A percentile compares a stretch with the other conserved stretches of the same genome.
Evolutionary conservation across 1,284 basidiomycete species (phyloP).

Genomic region (Coniophora puteana): DNA sequence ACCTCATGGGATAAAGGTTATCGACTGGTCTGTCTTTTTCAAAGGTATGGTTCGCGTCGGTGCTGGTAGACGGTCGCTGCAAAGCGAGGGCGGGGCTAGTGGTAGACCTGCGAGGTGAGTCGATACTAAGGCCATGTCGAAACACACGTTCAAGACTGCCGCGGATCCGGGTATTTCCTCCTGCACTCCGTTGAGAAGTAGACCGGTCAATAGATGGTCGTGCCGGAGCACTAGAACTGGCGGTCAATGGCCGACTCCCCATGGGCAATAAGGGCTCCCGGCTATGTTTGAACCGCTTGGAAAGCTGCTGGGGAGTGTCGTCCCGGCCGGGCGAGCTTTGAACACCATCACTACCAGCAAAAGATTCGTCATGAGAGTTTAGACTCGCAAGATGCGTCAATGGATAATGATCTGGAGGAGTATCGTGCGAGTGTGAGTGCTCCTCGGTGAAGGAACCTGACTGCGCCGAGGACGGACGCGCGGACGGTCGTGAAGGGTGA

Average conservation of each 20-base stretch:
- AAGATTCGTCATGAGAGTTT: slow-evolving; percentile 27
- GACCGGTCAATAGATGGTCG: slow-evolving; percentile 21
- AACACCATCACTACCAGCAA: slow-evolving; percentile 25
- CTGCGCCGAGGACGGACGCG: slow-evolving; percentile 30
- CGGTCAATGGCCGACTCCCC: slow-evolving; percentile 18
- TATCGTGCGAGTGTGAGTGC: slow-evolving; percentile 10
- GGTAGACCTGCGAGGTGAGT: slow-evolving; percentile 35
- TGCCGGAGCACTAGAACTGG: slow-evolving; percentile 17
- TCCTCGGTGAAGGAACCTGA: slow-evolving; percentile 15
- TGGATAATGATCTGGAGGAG: slow-evolving; percentile 13
- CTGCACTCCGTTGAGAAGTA: slow-evolving; percentile 17
- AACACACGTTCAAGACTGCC: slow-evolving; percentile 54
- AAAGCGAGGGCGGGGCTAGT: slow-evolving; percentile 15
- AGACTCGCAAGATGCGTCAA: slow-evolving; percentile 14
- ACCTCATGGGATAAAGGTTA: slow-evolving; percentile 9
- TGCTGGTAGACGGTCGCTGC: slow-evolving; percentile 10
- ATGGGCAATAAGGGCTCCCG: slow-evolving; percentile 65
- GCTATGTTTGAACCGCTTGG: slow-evolving; percentile 51
- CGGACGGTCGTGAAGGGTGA: slow-evolving; percentile 54
- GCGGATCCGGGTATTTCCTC: slow-evolving; percentile 40
- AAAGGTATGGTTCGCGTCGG: slow-evolving; percentile 8
- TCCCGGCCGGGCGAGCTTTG: slow-evolving; percentile 30
- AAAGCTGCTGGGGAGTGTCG: slow-evolving; percentile 19
- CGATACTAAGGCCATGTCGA: slow-evolving; percentile 52
- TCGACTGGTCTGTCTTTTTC: slow-evolving; percentile 8